Percentiles rank a stretch among this genome's conserved stretches.
These are phyloP conservation scores for Ustilago curta DNA, from an alignment of 1,284 basidiomycete genomes.

Conservation along the genomic window DNA sequence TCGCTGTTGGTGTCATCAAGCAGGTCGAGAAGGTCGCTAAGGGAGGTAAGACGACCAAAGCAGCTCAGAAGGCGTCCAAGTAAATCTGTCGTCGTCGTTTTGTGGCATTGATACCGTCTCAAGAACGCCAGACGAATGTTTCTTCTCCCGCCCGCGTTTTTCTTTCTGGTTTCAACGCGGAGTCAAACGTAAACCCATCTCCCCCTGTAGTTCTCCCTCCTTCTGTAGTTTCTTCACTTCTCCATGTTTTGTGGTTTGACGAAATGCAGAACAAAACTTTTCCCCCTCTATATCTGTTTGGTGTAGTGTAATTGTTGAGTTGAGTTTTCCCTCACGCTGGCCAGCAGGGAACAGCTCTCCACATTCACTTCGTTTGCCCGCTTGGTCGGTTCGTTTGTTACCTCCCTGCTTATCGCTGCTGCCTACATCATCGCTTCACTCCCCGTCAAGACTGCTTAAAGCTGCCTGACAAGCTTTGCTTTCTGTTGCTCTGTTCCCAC, in stretches of 20 bases:
- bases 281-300: not conserved
- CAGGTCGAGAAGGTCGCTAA: conserved; percentile 47
- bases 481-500: no score
- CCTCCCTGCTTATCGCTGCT: no score
- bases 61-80: no score
- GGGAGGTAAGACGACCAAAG: conserved; percentile 77
- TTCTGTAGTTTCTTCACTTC: conserved; percentile 1
- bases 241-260: not conserved
- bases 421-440: no score
- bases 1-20: conserved; percentile 95
- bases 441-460: no score
- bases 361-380: no score
- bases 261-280: conserved; percentile 10
- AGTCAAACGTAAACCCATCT: conserved; percentile 47
- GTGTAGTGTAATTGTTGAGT: no score
- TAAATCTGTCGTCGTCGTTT: not conserved
- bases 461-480: no score
- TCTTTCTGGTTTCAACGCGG: conserved; percentile 33
- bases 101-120: not conserved
- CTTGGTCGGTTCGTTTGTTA: no score
- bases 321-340: no score
- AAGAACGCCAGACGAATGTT: no score
- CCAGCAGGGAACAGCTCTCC: no score
- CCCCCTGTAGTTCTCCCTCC: conserved; percentile 1
- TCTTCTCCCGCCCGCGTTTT: conserved; percentile 37